Percentiles rank a stretch among this genome's conserved stretches.
phyloP scores from a whole-genome alignment of 2,329 filamentous ascomycete species.

The Colletotrichum chrysophilum region DNA sequence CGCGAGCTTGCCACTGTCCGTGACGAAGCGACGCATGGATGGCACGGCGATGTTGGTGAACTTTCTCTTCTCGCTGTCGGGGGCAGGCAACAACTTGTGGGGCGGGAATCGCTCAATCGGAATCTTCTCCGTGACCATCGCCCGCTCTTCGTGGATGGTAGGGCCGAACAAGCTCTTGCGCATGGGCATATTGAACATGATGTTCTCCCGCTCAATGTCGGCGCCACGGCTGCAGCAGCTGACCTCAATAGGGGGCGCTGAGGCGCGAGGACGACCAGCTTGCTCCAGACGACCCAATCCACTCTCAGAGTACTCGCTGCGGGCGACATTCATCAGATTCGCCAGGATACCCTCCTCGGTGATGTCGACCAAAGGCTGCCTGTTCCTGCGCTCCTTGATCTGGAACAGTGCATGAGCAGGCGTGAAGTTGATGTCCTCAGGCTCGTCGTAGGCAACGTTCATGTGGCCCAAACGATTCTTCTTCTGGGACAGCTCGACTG shows the following conservation, averaged over 20 bases:
- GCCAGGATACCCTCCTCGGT: conserved; percentile 75
- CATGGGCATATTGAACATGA: conserved; percentile 79
- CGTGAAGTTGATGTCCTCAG: conserved; percentile 64
- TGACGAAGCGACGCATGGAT: conserved; percentile 97
- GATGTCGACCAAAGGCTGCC: conserved; percentile 70
- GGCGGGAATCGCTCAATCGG: conserved; percentile 69
- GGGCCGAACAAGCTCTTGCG: conserved; percentile 78
- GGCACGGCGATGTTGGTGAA: conserved; percentile 93
- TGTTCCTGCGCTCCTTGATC: conserved; percentile 74
- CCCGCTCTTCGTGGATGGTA: conserved; percentile 69
- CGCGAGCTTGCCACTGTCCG: conserved; percentile 94
- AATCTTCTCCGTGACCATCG: conserved; percentile 75
- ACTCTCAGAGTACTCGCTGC: conserved; percentile 66
- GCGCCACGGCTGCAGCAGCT: conserved; percentile 72
- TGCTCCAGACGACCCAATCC: conserved; percentile 82
- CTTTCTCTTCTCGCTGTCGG: conserved; percentile 79
- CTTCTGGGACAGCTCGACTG: conserved; percentile 62
- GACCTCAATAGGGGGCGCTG: conserved; percentile 86
- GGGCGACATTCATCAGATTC: conserved; percentile 80
- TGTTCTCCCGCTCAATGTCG: conserved; percentile 70
- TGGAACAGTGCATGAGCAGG: conserved; percentile 83
- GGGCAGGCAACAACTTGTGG: conserved; percentile 72
- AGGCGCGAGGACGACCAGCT: conserved; percentile 77
- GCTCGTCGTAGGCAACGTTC: conserved; percentile 73
- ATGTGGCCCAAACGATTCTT: conserved; percentile 68